Percentiles rank a stretch among this genome's conserved stretches.
Conservation (phyloP, 1,284 basidiomycete species). For the Heterobasidion annosum region DNA sequence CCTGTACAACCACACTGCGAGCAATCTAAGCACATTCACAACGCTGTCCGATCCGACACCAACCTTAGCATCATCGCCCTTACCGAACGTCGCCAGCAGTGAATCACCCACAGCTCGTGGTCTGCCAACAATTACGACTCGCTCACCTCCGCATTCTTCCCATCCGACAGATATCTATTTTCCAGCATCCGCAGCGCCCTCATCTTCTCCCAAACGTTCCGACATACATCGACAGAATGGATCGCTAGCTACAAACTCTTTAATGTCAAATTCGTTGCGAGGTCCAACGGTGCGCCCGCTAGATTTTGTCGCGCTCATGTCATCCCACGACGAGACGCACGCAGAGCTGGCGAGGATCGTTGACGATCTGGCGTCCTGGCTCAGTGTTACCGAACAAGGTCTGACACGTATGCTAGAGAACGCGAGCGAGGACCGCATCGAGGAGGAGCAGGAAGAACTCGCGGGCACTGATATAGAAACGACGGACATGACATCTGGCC, state of each 20-base stretch:
- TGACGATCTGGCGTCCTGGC: slow-evolving; percentile 75
- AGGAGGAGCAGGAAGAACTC: slow-evolving; percentile 31
- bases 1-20: slow-evolving; percentile 30
- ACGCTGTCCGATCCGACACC: slow-evolving; percentile 3
- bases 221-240: slow-evolving; percentile 12
- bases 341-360: slow-evolving; percentile 68
- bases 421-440: slow-evolving; percentile 41
- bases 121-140: background rate
- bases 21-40: slow-evolving; percentile 25
- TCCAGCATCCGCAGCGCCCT: background rate
- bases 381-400: slow-evolving; percentile 69
- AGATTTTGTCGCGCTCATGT: slow-evolving; percentile 57
- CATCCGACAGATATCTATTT: background rate
- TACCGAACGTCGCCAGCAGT: slow-evolving; percentile 18
- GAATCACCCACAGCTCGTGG: slow-evolving; percentile 16
- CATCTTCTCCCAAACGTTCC: background rate
- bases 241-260: background rate
- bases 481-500: background rate
- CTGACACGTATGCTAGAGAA: slow-evolving; percentile 58
- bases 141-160: background rate
- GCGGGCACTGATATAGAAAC: slow-evolving; percentile 1
- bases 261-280: slow-evolving; percentile 7
- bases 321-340: slow-evolving; percentile 56
- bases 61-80: slow-evolving; percentile 1
- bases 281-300: slow-evolving; percentile 51